These are phyloP conservation scores for Stentor coeruleus DNA, from an alignment of 73 alveolate genomes.

Conservation along the genomic window DNA sequence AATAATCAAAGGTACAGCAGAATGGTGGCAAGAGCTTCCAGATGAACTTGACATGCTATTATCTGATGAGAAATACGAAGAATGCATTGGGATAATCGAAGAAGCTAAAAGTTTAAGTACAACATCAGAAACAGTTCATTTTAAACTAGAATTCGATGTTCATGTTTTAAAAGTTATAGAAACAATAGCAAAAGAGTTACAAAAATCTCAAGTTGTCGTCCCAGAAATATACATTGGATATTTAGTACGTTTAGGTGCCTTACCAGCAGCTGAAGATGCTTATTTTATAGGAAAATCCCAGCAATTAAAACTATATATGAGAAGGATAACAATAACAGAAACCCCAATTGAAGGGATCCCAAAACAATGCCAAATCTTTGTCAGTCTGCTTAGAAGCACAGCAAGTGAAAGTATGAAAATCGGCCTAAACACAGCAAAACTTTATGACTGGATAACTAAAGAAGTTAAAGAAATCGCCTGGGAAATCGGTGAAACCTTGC, in stretches of 20 bases:
- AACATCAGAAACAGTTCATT: neutral
- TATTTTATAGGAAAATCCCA: conserved; percentile 5
- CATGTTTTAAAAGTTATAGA: conserved; percentile 1
- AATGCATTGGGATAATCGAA: conserved; percentile 5
- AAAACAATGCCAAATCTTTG: conserved; percentile 7
- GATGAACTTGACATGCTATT: conserved; percentile 23
- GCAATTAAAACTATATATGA: conserved; percentile 1
- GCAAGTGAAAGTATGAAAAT: neutral
- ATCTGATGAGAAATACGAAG: conserved; percentile 24
- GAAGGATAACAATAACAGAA: neutral
- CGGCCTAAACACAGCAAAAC: neutral
- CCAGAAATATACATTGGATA: neutral
- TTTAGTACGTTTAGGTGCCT: neutral
- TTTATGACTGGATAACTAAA: neutral
- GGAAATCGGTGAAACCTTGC: conserved; percentile 12
- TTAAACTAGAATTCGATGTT: neutral
- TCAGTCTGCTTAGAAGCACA: neutral
- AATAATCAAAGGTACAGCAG: neutral
- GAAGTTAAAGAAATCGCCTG: conserved; percentile 5
- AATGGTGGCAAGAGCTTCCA: conserved; percentile 28
- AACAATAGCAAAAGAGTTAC: conserved; percentile 14
- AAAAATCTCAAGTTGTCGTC: neutral
- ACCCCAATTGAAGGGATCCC: neutral
- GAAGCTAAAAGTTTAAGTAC: neutral
- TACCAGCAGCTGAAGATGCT: conserved; percentile 24